These are phyloP conservation scores for Aspergillus calidoustus DNA, from an alignment of 2,329 filamentous ascomycete genomes.

Conservation along the genomic window DNA sequence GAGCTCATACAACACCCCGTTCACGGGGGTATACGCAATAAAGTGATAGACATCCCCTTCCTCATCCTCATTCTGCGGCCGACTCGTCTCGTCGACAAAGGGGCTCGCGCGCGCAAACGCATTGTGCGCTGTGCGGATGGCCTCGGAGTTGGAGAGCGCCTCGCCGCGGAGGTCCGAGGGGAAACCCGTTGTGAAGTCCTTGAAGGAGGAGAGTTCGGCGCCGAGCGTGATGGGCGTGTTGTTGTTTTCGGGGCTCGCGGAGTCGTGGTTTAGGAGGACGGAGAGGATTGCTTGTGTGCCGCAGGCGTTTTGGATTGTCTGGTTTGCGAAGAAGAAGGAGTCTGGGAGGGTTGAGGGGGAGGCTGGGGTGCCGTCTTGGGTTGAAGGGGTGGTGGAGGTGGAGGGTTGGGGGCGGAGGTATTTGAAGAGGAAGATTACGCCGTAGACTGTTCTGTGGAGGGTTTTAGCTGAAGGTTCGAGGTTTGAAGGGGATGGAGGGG, in stretches of 20 bases:
- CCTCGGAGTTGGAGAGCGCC: conserved; percentile 70
- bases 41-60: conserved; percentile 94
- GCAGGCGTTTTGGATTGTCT: conserved; percentile 98
- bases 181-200: conserved; percentile 84
- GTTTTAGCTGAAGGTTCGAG: conserved; percentile 1
- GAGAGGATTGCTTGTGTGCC: conserved; percentile 94
- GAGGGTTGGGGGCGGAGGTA: conserved; percentile 61
- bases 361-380: conserved; percentile 83
- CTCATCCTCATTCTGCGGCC: conserved; percentile 72
- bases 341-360: conserved; percentile 62
- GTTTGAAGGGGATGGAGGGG: not conserved
- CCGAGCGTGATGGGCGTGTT: conserved; percentile 68
- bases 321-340: conserved; percentile 88
- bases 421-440: conserved; percentile 99
- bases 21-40: conserved; percentile 86
- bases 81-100: conserved; percentile 88
- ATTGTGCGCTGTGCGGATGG: conserved; percentile 82
- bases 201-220: conserved; percentile 72
- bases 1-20: conserved; percentile 85
- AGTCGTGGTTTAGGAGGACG: conserved; percentile 82
- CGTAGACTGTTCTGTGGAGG: conserved; percentile 73
- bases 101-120: conserved; percentile 86
- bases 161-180: conserved; percentile 76
- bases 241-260: conserved; percentile 29
- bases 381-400: conserved; percentile 65